Percentiles rank a stretch among this genome's conserved stretches.
These are phyloP conservation scores for Kwoniella shandongensis DNA, from an alignment of 768 basidiomycete species.

Conservation along the genomic window DNA sequence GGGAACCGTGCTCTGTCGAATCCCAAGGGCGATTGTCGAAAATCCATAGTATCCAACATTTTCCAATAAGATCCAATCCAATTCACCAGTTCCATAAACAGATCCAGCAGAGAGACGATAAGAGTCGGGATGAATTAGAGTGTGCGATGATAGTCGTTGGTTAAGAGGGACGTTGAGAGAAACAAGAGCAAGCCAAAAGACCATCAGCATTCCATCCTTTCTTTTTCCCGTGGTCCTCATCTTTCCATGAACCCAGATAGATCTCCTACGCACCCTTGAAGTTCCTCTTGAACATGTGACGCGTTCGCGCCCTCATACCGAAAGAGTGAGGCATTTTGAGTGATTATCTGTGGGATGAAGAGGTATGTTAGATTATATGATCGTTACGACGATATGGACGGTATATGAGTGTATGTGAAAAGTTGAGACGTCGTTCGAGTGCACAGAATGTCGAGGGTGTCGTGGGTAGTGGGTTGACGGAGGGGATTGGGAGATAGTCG, in stretches of 20 bases:
- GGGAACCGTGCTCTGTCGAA: slow-evolving; percentile 74
- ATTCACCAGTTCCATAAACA: slow-evolving; percentile 4
- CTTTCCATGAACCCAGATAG: not conserved
- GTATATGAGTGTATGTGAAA: too few relatives aligned
- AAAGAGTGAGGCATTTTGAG: slow-evolving; percentile 93
- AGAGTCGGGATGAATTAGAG: too few relatives aligned
- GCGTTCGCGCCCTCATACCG: slow-evolving; percentile 99
- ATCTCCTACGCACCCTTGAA: slow-evolving; percentile 78
- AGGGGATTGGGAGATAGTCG: too few relatives aligned
- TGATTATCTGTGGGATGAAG: slow-evolving; percentile 16
- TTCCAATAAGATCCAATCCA: slow-evolving; percentile 7
- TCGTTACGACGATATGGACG: too few relatives aligned
- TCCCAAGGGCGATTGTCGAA: slow-evolving; percentile 10
- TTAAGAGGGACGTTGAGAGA: not conserved
- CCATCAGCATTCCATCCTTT: slow-evolving; percentile 14
- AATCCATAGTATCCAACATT: not conserved
- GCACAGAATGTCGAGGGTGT: too few relatives aligned
- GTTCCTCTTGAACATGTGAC: slow-evolving; percentile 99
- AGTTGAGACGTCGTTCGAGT: too few relatives aligned
- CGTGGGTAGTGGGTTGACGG: too few relatives aligned
- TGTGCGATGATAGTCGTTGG: not conserved
- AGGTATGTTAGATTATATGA: too few relatives aligned
- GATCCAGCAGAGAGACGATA: not conserved
- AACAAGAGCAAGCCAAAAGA: not conserved
- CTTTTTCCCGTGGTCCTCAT: not conserved